phyloP scores from a whole-genome alignment of 805 yeast genomes.

The Suhomyces vadensis region DNA sequence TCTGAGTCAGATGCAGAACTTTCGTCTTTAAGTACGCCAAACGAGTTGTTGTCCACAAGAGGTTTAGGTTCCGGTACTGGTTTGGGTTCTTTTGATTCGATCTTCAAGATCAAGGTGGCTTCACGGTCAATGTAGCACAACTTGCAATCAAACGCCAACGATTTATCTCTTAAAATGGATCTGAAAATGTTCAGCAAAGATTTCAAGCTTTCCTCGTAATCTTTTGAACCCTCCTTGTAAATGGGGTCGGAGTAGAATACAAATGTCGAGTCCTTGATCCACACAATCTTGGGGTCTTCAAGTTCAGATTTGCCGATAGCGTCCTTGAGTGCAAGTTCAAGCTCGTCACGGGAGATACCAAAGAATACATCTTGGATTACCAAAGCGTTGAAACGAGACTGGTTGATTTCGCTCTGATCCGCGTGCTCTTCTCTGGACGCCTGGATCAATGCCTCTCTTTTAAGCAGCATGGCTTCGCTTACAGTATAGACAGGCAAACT shows the following conservation, averaged over 20 bases:
- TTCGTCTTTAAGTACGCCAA: not conserved
- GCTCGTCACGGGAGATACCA: slow-evolving; percentile 51
- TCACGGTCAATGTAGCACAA: slow-evolving; percentile 44
- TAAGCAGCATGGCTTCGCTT: slow-evolving; percentile 39
- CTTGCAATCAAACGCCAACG: slow-evolving; percentile 51
- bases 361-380: slow-evolving; percentile 52
- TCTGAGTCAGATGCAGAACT: not conserved
- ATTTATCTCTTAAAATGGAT: slow-evolving; percentile 34
- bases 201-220: slow-evolving; percentile 45
- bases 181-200: slow-evolving; percentile 38
- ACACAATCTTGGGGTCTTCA: slow-evolving; percentile 32
- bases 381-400: slow-evolving; percentile 52
- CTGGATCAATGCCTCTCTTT: slow-evolving; percentile 23
- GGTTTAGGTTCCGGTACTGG: not conserved
- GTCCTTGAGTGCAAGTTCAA: slow-evolving; percentile 33
- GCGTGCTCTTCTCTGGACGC: slow-evolving; percentile 21
- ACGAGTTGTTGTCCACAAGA: not conserved
- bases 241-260: slow-evolving; percentile 40
- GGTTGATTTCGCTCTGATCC: slow-evolving; percentile 23
- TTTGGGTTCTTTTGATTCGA: slow-evolving; percentile 10
- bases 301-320: slow-evolving; percentile 24
- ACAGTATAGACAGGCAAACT: slow-evolving; percentile 47
- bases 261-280: slow-evolving; percentile 44
- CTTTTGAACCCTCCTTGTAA: slow-evolving; percentile 32
- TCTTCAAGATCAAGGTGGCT: slow-evolving; percentile 19